Base-by-base conservation (phyloP, 2,329 filamentous ascomycete species). In the Pezicula rhizophila region DNA sequence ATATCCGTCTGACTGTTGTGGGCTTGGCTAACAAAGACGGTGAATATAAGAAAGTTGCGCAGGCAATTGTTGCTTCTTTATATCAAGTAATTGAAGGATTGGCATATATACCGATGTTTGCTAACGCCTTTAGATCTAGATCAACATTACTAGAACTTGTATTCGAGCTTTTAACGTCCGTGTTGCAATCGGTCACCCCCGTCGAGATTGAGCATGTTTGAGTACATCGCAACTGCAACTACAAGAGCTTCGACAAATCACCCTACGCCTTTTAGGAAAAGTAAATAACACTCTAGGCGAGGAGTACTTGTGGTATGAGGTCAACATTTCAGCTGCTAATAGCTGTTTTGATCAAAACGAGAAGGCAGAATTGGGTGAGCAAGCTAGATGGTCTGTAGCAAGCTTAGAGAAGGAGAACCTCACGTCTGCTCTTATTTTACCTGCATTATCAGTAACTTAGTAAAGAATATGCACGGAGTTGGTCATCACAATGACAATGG, bases 391-490 rank as follows among this genome's bases (percentile, higher is more conserved):
- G 57, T 53, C 46, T 8, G 11, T 33, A 11, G 42, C 54, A 15
- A 38, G 47, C 7, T 37, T 56, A 8, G 20, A 31, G n/a, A 39
- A 42, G 3, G 31, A 33, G 4, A 38, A 49, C 4, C 28, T 54
- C 8, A 48, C 45, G 4, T 35, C 53, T 8, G 20, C 38, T 15
- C 34, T 60, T 3, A 49, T 47, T 39, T 15, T 42, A 28, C 52
- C 54, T 17, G 53, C 57, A 11, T 55, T 49, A 11, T 20, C 38
- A n/a, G n/a, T 18, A 53, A n/a, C n/a, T n/a, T 61, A 47, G 41
- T 62, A 7, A 53, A 52, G 28, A 45, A 51, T 14, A 57, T 60
- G 47, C 59, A 61, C 42, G 58, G 57, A 14, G 50, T 61, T 20
- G 60, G 60, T 4, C 53, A 40, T 11, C 51, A 54, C 15, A 62